Conservation (phyloP, 345 rosid genomes). For the Euphorbia tirucalli region DNA sequence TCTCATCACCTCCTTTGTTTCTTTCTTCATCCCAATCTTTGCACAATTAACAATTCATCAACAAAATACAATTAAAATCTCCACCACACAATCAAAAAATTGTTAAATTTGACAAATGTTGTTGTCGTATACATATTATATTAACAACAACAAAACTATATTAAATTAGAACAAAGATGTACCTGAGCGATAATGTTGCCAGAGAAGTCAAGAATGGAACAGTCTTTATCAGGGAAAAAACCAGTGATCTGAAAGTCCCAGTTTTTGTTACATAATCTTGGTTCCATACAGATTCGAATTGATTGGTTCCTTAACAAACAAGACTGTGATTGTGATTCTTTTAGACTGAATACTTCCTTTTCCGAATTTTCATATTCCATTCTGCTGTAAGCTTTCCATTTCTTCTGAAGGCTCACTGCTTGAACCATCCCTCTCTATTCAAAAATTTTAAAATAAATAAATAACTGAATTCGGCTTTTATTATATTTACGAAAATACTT, state of each 20-base stretch:
- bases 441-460: neutral
- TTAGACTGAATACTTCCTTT: slow-evolving; percentile 60
- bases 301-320: slow-evolving; percentile 41
- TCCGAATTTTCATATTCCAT: slow-evolving; percentile 58
- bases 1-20: slow-evolving; percentile 39
- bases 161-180: no score
- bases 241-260: slow-evolving; percentile 62
- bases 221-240: slow-evolving; percentile 58
- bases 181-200: slow-evolving; percentile 63
- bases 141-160: no score
- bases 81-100: no score
- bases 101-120: no score
- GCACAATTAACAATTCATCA: neutral
- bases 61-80: no score
- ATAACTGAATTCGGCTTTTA: neutral
- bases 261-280: slow-evolving; percentile 22
- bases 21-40: slow-evolving; percentile 55
- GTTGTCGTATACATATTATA: no score
- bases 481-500: no score
- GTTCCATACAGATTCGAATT: slow-evolving; percentile 44
- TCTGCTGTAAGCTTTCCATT: slow-evolving; percentile 66
- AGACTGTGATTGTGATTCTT: slow-evolving; percentile 56
- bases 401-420: slow-evolving; percentile 61
- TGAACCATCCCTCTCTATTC: slow-evolving; percentile 60
- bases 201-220: slow-evolving; percentile 46